Evolutionary conservation across 1,284 basidiomycete genomes (phyloP).

Genomic region (Cyathus olla): DNA sequence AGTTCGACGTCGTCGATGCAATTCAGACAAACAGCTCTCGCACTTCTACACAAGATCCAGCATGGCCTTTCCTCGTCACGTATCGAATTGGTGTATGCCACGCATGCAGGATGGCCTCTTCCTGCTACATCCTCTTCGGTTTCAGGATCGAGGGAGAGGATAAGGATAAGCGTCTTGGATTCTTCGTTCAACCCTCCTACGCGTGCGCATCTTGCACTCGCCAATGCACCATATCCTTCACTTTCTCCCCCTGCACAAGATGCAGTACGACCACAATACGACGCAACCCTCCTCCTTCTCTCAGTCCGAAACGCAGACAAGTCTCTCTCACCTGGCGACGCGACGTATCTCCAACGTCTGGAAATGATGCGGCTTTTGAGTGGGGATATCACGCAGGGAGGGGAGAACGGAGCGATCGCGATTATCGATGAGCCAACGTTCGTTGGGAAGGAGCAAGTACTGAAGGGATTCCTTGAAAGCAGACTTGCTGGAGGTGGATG

Average conservation of each 20-base stretch:
- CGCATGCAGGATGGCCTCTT: conserved; percentile 70
- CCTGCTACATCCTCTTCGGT: conserved; percentile 6
- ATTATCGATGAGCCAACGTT: conserved; percentile 92
- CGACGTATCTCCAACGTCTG: conserved; percentile 78
- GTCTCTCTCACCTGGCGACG: conserved; percentile 76
- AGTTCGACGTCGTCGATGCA: too few species aligned
- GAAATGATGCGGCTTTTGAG: conserved; percentile 87
- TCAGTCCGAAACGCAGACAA: conserved; percentile 95
- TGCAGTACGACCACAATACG: conserved; percentile 56
- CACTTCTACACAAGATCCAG: conserved; percentile 57
- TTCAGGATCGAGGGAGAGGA: conserved; percentile 20
- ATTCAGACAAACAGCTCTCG: too few species aligned
- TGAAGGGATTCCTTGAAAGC: conserved; percentile 63
- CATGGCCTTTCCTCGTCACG: conserved; percentile 49
- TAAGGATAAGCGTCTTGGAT: conserved; percentile 82
- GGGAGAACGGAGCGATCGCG: conserved; percentile 79
- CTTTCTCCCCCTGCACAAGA: conserved; percentile 9
- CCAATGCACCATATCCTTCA: conserved; percentile 53
- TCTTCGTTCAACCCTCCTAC: conserved; percentile 97
- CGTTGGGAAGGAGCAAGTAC: conserved; percentile 81
- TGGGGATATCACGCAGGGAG: conserved; percentile 39
- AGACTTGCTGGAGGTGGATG: conserved; percentile 37
- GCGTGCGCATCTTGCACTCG: conserved; percentile 86
- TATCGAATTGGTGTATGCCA: conserved; percentile 64
- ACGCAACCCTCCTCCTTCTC: conserved; percentile 86